These are phyloP conservation scores for Penicillium canariense DNA, from an alignment of 495 filamentous ascomycete species.

Conservation along the genomic window DNA sequence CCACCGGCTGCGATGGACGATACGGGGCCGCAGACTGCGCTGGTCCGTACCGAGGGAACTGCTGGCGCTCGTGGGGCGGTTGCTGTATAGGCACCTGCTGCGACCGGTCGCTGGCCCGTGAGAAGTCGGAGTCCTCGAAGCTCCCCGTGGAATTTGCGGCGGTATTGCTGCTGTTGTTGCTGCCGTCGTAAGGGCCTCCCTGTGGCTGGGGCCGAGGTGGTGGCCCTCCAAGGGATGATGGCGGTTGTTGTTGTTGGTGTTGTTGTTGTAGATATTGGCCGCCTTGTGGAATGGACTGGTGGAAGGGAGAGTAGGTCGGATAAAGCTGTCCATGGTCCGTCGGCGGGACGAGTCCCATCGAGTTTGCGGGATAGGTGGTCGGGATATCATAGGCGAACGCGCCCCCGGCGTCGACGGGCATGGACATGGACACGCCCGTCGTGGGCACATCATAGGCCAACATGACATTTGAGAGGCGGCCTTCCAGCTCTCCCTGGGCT, in stretches of 20 bases:
- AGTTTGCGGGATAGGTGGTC: constrained; percentile 21
- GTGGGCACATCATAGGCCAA: constrained; percentile 29
- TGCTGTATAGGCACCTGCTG: constrained; percentile 7
- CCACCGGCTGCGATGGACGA: constrained; percentile 24
- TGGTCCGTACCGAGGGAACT: constrained; percentile 14
- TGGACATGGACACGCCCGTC: constrained; percentile 20
- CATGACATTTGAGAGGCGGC: constrained; percentile 28
- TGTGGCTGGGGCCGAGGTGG: not conserved
- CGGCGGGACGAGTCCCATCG: constrained; percentile 18
- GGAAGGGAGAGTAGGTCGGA: constrained; percentile 12
- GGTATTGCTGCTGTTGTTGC: constrained; percentile 1
- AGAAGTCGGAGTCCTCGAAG: constrained; percentile 30
- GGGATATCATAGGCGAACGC: constrained; percentile 31
- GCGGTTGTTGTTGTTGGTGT: too few relatives aligned
- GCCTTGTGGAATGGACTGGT: constrained; percentile 1
- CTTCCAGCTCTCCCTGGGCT: constrained; percentile 19
- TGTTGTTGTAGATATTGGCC: constrained; percentile 10
- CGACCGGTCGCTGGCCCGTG: constrained; percentile 17
- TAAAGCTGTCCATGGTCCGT: constrained; percentile 24
- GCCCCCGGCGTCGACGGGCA: constrained; percentile 23
- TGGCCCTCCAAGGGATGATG: too few relatives aligned
- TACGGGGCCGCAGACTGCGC: constrained; percentile 7
- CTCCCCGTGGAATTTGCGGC: constrained; percentile 14
- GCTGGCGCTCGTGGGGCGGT: constrained; percentile 16
- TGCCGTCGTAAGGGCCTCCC: constrained; percentile 12